Evolutionary conservation across 2,329 filamentous ascomycete species (phyloP), one percentile per base, ranked within the genome.

Genomic region (Aureobasidium vineae): DNA sequence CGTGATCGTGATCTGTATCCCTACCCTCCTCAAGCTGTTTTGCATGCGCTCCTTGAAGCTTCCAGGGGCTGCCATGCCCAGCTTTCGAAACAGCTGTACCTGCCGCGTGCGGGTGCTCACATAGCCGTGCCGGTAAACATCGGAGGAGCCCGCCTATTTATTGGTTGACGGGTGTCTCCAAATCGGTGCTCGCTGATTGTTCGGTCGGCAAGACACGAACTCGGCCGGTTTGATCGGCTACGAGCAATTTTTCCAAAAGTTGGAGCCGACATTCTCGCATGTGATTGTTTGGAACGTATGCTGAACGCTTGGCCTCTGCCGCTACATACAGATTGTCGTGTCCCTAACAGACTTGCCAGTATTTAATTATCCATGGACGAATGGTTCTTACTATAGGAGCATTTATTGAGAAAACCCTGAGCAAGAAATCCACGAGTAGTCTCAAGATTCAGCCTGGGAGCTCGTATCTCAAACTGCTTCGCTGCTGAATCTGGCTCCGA

Each of bases 91-190:
- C 57, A 47, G 31, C 57, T 31, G 43, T 21, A 28, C 13, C 43
- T 49, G 57, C 57, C 54, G 54, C 54, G 57, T 41, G 59, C 59
- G 45, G 59, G 4, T 52, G 21, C 43, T 19, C 45, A 19, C 31
- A 33, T 31, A 63, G 45, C 59, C 45, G 59, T 52, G 59, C 59
- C 59, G 59, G 59, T 49, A 61, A 49, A 61, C 57, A 31, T 59
- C 57, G 57, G 59, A 63, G 15, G 4, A 19, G 45, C 36, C 59
- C 59, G 45, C 21, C 59, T 50, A 50, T 63, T 63, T 40, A 40
- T 52, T 40, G 45, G 45, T 50, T 45, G 59, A 47, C 33, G 23
- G 45, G 41, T 47, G 57, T 36, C 43, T 28, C 10, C 57, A 59
- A 59, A 59, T 43, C 54, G 40, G 38, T 23, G 28, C 31, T 63